A percentile compares a stretch with the other conserved stretches of the same genome.
Conservation (phyloP, 73 alveolate species). For the Paramecium primaurelia region DNA sequence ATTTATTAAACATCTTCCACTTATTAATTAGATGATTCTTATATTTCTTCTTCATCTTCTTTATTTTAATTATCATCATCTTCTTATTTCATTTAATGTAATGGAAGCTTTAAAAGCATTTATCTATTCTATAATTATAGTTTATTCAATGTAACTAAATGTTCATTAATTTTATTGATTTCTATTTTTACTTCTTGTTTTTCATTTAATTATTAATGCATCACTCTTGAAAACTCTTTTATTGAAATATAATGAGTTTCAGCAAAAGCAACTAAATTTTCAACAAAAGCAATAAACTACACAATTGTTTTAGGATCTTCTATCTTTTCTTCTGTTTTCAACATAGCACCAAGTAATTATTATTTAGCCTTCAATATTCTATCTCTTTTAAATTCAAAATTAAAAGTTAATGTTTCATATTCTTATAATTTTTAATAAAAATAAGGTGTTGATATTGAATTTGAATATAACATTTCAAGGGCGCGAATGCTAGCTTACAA, state of each 20-base stretch:
- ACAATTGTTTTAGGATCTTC: not conserved
- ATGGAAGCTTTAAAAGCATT: not conserved
- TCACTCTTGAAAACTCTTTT: not conserved
- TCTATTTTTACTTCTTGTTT: not conserved
- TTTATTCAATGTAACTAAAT: not conserved
- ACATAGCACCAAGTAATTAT: not conserved
- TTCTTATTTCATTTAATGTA: not conserved
- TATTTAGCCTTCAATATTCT: not conserved
- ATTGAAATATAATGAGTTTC: not conserved
- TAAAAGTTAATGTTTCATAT: not conserved
- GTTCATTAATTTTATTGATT: not conserved
- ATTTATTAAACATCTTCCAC: not conserved
- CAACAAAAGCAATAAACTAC: not conserved
- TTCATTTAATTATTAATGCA: conserved; percentile 5
- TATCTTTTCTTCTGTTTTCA: not conserved
- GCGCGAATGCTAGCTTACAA: not conserved
- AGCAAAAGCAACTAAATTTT: not conserved
- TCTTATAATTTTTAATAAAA: not conserved
- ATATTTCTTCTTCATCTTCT: not conserved
- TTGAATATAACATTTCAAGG: not conserved
- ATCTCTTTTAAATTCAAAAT: not conserved
- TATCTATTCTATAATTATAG: not conserved
- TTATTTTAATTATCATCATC: not conserved
- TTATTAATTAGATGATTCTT: not conserved
- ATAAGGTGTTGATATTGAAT: conserved; percentile 1